Evolutionary conservation across 805 yeast species (phyloP), one percentile per base, ranked within the genome.

Genomic region (Sugiyamaella valdiviana): DNA sequence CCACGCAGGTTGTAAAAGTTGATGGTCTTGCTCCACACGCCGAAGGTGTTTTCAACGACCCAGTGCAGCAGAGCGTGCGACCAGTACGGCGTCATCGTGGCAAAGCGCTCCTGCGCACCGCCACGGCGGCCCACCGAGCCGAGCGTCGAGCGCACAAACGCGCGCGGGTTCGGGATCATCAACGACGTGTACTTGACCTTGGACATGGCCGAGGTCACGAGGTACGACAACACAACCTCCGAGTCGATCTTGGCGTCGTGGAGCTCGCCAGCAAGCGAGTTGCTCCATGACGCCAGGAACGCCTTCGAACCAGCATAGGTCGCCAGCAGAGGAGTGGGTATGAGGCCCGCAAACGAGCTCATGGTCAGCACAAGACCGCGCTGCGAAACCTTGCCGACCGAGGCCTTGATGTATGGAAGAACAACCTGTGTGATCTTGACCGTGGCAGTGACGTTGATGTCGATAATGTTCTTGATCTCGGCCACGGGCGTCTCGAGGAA

Each of bases 301-400:
- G 95, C 88, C 72, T 93, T 93, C 42, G 97, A 88, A 20, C 99
- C 99, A 16, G 97, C 85, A 71, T 93, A 93, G 9, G 90, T 85
- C 16, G 98, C 95, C 58, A 93, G 76, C 57, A 80, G 75, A 19
- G 99, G 98, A 10, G 96, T 83, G 48, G 99, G 98, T 42, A 87
- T 73, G 57, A 90, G 75, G 2, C 98, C 99, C 46, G 96, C 95
- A 63, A 93, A 91, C 3, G 98, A 91, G 40, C 98, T 97, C 96
- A 93, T 87, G 24, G 93, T 89, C 58, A 93, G 73, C 51, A 93
- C 78, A 60, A 93, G 76, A 36, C 95, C 96, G 22, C 66, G 63
- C 37, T 58, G 55, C 39, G 62, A 56, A 17, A 61, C 56, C 20
- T 63, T 49, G 39, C 70, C 68, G 21, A 79, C 74, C 38, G 85